Conservation (phyloP, 2,329 filamentous ascomycete species). For the Coniochaeta pulveracea region DNA sequence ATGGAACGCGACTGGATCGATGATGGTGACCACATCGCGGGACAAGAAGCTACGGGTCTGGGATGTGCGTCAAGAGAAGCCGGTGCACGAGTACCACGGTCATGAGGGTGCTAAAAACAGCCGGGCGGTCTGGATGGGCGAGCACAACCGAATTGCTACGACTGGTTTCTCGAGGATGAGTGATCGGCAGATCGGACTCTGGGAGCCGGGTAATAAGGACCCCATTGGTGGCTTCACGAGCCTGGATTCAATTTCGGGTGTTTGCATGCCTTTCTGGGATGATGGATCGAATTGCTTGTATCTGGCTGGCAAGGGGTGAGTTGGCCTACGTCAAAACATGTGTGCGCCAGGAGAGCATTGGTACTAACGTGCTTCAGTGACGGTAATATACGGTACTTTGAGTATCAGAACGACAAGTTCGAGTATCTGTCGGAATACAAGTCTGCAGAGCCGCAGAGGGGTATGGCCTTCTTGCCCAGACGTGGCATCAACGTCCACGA, state of each 20-base stretch:
- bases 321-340: too few relatives aligned
- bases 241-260: conserved; percentile 90
- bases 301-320: conserved; percentile 91
- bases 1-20: conserved; percentile 82
- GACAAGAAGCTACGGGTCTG: conserved; percentile 98
- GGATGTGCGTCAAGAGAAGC: conserved; percentile 89
- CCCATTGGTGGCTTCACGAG: conserved; percentile 85
- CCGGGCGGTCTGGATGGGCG: conserved; percentile 91
- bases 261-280: conserved; percentile 99
- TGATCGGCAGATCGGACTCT: conserved; percentile 88
- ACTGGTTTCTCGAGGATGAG: conserved; percentile 99
- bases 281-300: conserved; percentile 93
- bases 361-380: conserved; percentile 44
- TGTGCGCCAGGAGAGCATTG: not conserved
- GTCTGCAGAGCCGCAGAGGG: conserved; percentile 88
- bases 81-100: conserved; percentile 72
- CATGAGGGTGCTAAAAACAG: conserved; percentile 96
- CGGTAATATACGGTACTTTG: conserved; percentile 97
- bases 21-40: conserved; percentile 84
- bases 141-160: conserved; percentile 90
- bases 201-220: conserved; percentile 79
- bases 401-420: conserved; percentile 98
- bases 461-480: conserved; percentile 88
- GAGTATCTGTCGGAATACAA: conserved; percentile 96
- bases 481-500: conserved; percentile 94